These are phyloP conservation scores for Alternaria consortialis DNA, from an alignment of 2,329 filamentous ascomycete species.

Conservation along the genomic window DNA sequence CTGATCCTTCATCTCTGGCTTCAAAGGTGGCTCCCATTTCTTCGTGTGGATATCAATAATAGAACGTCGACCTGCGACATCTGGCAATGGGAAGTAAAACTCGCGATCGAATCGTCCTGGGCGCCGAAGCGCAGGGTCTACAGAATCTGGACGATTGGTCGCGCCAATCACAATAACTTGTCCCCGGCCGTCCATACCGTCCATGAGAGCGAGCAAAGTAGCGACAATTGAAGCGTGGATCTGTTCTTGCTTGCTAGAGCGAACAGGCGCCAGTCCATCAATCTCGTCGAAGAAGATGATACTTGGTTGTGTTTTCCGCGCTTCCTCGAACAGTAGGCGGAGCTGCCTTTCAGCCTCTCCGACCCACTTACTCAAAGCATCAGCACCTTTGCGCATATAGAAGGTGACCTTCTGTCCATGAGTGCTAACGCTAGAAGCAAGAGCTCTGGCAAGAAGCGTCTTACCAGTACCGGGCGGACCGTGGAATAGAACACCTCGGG, in stretches of 20 bases:
- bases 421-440: conserved; percentile 88
- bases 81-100: conserved; percentile 96
- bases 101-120: conserved; percentile 96
- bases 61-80: conserved; percentile 77
- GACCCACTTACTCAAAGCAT: conserved; percentile 98
- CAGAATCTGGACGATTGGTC: conserved; percentile 96
- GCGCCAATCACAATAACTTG: conserved; percentile 99
- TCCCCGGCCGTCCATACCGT: conserved; percentile 62
- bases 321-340: conserved; percentile 92
- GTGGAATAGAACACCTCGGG: conserved; percentile 94
- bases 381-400: conserved; percentile 98
- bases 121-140: conserved; percentile 92
- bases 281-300: conserved; percentile 99
- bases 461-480: conserved; percentile 97
- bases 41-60: conserved; percentile 96
- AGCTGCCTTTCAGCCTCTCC: conserved; percentile 97
- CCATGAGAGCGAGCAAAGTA: conserved; percentile 61
- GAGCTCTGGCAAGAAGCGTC: conserved; percentile 90
- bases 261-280: conserved; percentile 91
- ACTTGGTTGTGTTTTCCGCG: conserved; percentile 92
- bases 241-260: conserved; percentile 98
- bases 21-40: conserved; percentile 83
- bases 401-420: conserved; percentile 96
- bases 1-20: conserved; percentile 79
- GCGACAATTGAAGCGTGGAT: conserved; percentile 90